Evolutionary conservation across 2,329 filamentous ascomycete species (phyloP).

Genomic region (Emmonsiellopsis sp.): DNA sequence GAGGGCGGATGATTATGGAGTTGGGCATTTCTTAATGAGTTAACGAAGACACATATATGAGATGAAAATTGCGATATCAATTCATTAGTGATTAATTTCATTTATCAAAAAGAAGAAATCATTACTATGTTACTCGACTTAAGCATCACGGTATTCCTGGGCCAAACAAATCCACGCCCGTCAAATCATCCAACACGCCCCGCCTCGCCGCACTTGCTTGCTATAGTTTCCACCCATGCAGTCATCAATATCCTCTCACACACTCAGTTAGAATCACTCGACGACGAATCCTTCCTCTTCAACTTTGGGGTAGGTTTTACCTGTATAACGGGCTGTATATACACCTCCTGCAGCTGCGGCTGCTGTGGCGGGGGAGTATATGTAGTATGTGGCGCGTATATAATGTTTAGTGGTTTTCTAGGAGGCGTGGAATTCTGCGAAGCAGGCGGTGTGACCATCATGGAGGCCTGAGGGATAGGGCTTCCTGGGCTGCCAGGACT

Average conservation of each 20-base stretch:
- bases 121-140: background rate
- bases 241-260: too few species aligned
- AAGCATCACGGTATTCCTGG: background rate
- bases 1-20: background rate
- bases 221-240: background rate
- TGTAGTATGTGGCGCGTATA: background rate
- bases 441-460: background rate
- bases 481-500: background rate
- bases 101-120: background rate
- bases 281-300: background rate
- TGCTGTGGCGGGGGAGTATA: background rate
- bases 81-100: too few species aligned
- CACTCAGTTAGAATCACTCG: background rate
- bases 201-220: too few species aligned
- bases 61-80: too few species aligned
- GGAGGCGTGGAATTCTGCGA: background rate
- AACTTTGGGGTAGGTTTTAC: background rate
- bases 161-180: too few species aligned
- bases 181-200: too few species aligned
- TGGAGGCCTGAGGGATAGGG: background rate
- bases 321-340: background rate
- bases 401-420: background rate
- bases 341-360: background rate
- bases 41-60: too few species aligned
- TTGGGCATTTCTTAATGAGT: background rate